Evolutionary conservation across 202 grass and related monocot species (phyloP).

Genomic region (Schoenoplectus tabernaemontani): DNA sequence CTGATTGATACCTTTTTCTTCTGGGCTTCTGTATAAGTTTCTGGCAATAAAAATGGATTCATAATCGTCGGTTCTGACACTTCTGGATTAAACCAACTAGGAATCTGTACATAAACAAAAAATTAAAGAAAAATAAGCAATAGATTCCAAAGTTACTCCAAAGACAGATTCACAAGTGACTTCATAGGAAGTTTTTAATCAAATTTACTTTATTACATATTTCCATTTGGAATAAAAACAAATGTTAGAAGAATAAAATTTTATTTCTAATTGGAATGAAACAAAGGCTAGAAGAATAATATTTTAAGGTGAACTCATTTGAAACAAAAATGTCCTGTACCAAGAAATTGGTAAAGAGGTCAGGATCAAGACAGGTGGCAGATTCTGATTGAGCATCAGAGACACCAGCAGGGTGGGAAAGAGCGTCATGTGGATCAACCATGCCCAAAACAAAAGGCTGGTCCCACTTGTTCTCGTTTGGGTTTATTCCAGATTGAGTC

Average conservation of each 20-base stretch:
- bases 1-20: slow-evolving; percentile 56
- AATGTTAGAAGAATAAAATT: too few species aligned
- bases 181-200: neutral
- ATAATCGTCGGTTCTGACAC: slow-evolving; percentile 40
- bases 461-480: slow-evolving; percentile 78
- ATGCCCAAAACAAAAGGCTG: slow-evolving; percentile 80
- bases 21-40: slow-evolving; percentile 65
- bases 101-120: slow-evolving; percentile 57
- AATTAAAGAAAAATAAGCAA: neutral
- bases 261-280: neutral
- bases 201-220: neutral
- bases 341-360: slow-evolving; percentile 88
- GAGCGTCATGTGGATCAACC: slow-evolving; percentile 83
- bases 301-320: neutral
- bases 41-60: slow-evolving; percentile 77
- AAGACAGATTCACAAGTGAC: neutral
- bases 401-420: slow-evolving; percentile 83
- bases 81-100: slow-evolving; percentile 60
- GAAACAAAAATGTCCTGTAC: slow-evolving; percentile 36
- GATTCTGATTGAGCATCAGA: slow-evolving; percentile 92
- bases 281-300: neutral
- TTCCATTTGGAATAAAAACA: neutral
- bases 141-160: neutral
- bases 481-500: slow-evolving; percentile 68
- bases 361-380: slow-evolving; percentile 65